Conservation (phyloP, 257 asterid genomes). For the Cordia subcordata region DNA sequence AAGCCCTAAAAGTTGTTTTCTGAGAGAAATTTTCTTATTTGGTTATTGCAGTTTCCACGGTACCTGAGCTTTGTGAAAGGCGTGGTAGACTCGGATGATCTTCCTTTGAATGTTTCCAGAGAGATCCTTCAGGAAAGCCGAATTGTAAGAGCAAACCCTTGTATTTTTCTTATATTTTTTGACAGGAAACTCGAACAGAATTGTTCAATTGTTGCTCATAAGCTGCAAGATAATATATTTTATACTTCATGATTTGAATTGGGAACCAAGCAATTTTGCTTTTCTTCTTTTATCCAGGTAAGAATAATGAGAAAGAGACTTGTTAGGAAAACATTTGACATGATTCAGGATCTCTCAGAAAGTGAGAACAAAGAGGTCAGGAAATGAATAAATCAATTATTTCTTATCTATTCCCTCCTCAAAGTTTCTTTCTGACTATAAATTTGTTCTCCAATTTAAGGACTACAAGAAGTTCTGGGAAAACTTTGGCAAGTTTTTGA, state of each 20-base stretch:
- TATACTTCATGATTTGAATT: neutral
- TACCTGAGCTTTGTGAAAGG: constrained; percentile 98
- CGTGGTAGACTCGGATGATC: constrained; percentile 95
- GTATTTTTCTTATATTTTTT: neutral
- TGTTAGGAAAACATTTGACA: constrained; percentile 94
- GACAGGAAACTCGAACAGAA: neutral
- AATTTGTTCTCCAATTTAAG: constrained; percentile 31
- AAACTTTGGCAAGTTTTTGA: constrained; percentile 87
- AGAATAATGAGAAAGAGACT: constrained; percentile 97
- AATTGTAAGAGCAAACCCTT: constrained; percentile 48
- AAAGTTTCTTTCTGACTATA: neutral
- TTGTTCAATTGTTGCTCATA: neutral
- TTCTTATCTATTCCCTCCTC: neutral
- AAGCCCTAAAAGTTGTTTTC: no score
- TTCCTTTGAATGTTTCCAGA: constrained; percentile 96
- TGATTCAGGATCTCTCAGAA: constrained; percentile 98
- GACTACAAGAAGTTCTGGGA: constrained; percentile 99
- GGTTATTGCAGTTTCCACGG: constrained; percentile 77
- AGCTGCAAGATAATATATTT: neutral
- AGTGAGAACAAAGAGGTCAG: constrained; percentile 87
- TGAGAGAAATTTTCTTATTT: constrained; percentile 7
- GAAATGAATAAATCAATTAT: neutral
- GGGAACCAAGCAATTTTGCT: neutral
- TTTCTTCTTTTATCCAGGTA: constrained; percentile 45
- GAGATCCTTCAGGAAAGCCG: constrained; percentile 99